A percentile compares a stretch with the other conserved stretches of the same genome.
Conservation (phyloP, 1,284 basidiomycete genomes). For the Leccinum pachyderme region DNA sequence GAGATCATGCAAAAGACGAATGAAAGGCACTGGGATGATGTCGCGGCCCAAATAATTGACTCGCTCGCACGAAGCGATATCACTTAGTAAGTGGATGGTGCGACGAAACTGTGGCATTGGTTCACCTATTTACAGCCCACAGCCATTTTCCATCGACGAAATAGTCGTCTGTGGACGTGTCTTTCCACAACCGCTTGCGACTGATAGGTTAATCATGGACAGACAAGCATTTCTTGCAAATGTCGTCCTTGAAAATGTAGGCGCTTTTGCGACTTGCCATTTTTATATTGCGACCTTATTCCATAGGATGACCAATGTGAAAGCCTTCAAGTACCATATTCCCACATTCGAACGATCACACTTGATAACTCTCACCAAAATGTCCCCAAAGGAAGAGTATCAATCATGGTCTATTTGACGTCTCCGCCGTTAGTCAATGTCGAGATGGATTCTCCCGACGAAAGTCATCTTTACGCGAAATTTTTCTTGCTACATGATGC, state of each 20-base stretch:
- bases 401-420: slow-evolving; percentile 36
- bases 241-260: slow-evolving; percentile 32
- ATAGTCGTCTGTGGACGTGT: slow-evolving; percentile 40
- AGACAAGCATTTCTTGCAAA: slow-evolving; percentile 50
- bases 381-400: slow-evolving; percentile 23
- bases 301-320: slow-evolving; percentile 42
- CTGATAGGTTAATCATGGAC: slow-evolving; percentile 52
- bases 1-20: slow-evolving; percentile 43
- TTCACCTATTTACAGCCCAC: slow-evolving; percentile 43
- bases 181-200: slow-evolving; percentile 35
- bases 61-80: slow-evolving; percentile 46
- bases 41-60: slow-evolving; percentile 46
- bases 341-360: slow-evolving; percentile 41
- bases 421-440: slow-evolving; percentile 40
- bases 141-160: slow-evolving; percentile 50
- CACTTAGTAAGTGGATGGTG: slow-evolving; percentile 42
- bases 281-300: slow-evolving; percentile 18
- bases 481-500: slow-evolving; percentile 38
- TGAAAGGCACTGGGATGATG: slow-evolving; percentile 52
- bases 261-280: slow-evolving; percentile 3
- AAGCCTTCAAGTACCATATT: slow-evolving; percentile 42
- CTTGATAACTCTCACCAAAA: slow-evolving; percentile 34
- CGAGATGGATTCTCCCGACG: slow-evolving; percentile 23
- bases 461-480: slow-evolving; percentile 31
- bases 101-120: slow-evolving; percentile 2